Base-by-base conservation (phyloP, 208 protist genomes). In the Naegleria lovaniensis region DNA sequence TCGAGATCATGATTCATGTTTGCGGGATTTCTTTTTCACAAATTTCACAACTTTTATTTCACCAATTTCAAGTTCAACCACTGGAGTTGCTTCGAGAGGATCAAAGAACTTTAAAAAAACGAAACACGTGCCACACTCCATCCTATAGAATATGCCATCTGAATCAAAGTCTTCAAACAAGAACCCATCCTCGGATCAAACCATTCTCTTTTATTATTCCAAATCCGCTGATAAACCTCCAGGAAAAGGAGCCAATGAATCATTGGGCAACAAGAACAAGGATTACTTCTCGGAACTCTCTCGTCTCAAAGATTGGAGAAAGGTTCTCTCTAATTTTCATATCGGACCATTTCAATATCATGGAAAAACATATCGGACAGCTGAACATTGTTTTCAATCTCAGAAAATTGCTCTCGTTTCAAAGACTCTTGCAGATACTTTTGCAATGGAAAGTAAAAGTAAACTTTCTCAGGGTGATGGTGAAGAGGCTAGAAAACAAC, bases 201-300 rank as follows among this genome's bases (percentile, higher is more conserved):
- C 29, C 11, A 84, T 84, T 41, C 38, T 84, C 29, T 84, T 84
- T 33, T 84, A 38, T 40, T 84, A 84, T 36, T 84, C 76, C 16
- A 84, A 84, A 84, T 84, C 76, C 33, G 29, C 13, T 39, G 76
- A 84, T 40, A 84, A 84, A 84, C 22, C 76, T 38, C 76, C 76
- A 38, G 76, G 76, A 41, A 84, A 84, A 84, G 76, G 76, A 41
- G 4, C 38, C 16, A 84, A 84, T 33, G 76, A 84, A 84, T 39
- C 29, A 38, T 6, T 84, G 15, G 43, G 43, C 43, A 1, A 48
- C 43, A 84, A 84, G 3, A 11, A 19, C 3, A 3, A 16, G 0
- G 29, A 33, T 40, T 15, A 41, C 33, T 84, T 41, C 39, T 41
- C 76, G 33, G 33, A 84, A 33, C 29, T 84, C 3, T 3, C 76